Base-by-base conservation (phyloP, 495 filamentous ascomycete genomes). In the Xylaria venustula region DNA sequence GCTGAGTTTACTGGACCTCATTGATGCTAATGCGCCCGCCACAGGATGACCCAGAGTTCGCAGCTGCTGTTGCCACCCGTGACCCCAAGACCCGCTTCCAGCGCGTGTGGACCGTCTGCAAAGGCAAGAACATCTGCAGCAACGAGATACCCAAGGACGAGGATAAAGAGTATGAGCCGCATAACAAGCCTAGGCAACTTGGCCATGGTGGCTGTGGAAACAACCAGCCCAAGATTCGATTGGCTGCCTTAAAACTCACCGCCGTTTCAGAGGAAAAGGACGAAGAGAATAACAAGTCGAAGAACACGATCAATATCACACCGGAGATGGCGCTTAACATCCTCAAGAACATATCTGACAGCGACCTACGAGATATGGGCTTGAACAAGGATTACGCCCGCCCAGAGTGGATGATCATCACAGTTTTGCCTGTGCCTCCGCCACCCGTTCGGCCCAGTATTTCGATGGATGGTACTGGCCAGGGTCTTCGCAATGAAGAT, bases 321-420 rank as follows among this genome's bases (percentile, higher is more conserved):
- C 91, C 94, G 2, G 82, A 88, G 66, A 85, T 88, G 76, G 91
- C 91, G 22, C 78, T 96, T 48, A 88, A 89, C 64, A 87, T 97
- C 67, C 90, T 99, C 74, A 86, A 87, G 56, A 87, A 85, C 63
- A 96, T 98, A 52, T 83, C 87, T 1, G 81, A 87, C 37, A 81
- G 88, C 12, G 93, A 97, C 44, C 88, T 95, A 63, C 79, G 81
- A 53, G 90, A 93, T 64, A 88, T 98, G 75, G 94, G 94, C 44
- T 74, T 98, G 67, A 98, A 90, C 76, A 89, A 88, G 62, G 88
- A 96, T 61, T 98, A 97, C 70, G 93, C 94, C 30, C 85, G 93
- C 52, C 94, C 94, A 1, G 94, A 97, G 73, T 98, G 95, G 93
- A 96, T 99, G 93, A 85, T 98, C 62, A 81, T 98, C 56, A 96